Conservation (phyloP, 2,329 filamentous ascomycete species). For the Epichloe gansuensis region DNA sequence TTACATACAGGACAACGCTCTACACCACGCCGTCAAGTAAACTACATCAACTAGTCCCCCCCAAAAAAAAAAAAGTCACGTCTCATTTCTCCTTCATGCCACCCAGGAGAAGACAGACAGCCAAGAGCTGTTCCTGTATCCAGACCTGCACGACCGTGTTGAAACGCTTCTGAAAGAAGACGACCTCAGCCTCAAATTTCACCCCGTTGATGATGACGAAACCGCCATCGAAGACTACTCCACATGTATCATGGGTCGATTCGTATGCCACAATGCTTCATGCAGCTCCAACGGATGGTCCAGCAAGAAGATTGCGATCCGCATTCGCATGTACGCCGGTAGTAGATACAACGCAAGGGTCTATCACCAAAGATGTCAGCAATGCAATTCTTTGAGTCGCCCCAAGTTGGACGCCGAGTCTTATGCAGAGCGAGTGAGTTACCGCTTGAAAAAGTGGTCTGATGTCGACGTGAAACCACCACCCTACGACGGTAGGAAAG, state of each 20-base stretch:
- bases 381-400: constrained; percentile 16
- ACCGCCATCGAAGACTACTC: constrained; percentile 11
- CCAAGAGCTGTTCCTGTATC: constrained; percentile 12
- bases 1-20: no score
- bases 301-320: constrained; percentile 22
- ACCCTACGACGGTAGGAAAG: not conserved
- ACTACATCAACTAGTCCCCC: no score
- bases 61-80: no score
- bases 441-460: constrained; percentile 26
- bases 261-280: constrained; percentile 17
- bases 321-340: constrained; percentile 19
- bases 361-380: constrained; percentile 24
- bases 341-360: constrained; percentile 24
- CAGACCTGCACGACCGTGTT: constrained; percentile 9
- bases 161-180: constrained; percentile 7
- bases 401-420: constrained; percentile 18
- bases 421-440: constrained; percentile 23
- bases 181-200: constrained; percentile 13
- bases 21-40: no score
- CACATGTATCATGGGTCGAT: constrained; percentile 21
- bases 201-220: constrained; percentile 9
- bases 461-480: constrained; percentile 13
- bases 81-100: not conserved
- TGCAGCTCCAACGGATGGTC: constrained; percentile 17
- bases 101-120: not conserved